These are phyloP conservation scores for Phanerochaete carnosa DNA, from an alignment of 768 basidiomycete genomes.

Conservation along the genomic window DNA sequence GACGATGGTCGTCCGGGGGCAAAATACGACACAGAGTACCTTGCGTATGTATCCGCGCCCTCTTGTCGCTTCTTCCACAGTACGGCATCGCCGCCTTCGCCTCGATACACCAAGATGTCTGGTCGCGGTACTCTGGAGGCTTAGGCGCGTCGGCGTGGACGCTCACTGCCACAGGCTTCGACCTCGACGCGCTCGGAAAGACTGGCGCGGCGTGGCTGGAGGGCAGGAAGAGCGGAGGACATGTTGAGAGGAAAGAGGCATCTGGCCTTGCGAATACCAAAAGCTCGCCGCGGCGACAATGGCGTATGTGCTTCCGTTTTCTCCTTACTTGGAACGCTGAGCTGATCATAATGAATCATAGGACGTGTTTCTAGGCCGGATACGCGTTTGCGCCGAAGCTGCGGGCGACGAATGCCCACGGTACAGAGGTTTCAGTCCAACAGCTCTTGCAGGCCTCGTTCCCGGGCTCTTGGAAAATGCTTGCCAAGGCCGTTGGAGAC, in stretches of 20 bases:
- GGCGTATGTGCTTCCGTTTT: slow-evolving; percentile 49
- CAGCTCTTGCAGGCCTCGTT: slow-evolving; percentile 80
- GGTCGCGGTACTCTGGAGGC: slow-evolving; percentile 92
- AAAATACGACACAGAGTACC: slow-evolving; percentile 81
- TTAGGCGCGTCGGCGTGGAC: slow-evolving; percentile 98
- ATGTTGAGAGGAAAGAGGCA: slow-evolving; percentile 73
- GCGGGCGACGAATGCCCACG: slow-evolving; percentile 42
- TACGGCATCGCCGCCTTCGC: slow-evolving; percentile 76
- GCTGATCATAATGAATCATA: slow-evolving; percentile 24
- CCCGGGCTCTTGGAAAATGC: slow-evolving; percentile 67
- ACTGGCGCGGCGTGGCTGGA: slow-evolving; percentile 85
- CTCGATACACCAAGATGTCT: slow-evolving; percentile 91
- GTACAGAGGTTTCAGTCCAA: slow-evolving; percentile 64
- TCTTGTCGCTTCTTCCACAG: slow-evolving; percentile 67
- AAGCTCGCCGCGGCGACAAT: slow-evolving; percentile 92
- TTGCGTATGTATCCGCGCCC: slow-evolving; percentile 69
- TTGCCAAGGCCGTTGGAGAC: slow-evolving; percentile 67
- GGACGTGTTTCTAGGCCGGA: slow-evolving; percentile 93
- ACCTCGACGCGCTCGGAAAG: slow-evolving; percentile 73
- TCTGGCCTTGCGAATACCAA: slow-evolving; percentile 94
- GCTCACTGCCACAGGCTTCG: slow-evolving; percentile 80
- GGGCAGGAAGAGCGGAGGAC: slow-evolving; percentile 75
- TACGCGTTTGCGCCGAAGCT: slow-evolving; percentile 82
- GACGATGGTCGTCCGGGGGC: slow-evolving; percentile 51
- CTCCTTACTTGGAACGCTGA: not conserved